Evolutionary conservation across 768 basidiomycete species (phyloP), one percentile per base, ranked within the genome.

Genomic region (Termitomyces sp.): DNA sequence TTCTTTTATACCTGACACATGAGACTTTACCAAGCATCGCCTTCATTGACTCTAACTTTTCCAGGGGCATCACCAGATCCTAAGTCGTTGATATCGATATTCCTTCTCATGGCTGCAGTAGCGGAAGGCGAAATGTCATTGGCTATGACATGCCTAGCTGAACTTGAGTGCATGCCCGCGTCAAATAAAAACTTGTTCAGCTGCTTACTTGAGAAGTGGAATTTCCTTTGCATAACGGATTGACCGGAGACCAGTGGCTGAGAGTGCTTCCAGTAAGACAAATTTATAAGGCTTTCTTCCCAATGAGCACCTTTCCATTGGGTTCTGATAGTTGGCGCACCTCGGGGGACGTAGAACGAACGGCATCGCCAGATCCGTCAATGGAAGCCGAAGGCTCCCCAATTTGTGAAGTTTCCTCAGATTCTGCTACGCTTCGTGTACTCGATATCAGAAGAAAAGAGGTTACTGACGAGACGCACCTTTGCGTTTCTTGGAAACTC

Each of bases 201-300:
- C 13, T 50, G 59, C 85, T 70, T 52, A 97, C 96, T 86, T 91
- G 58, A 93, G 82, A 46, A 89, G 81, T 1, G 95, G 94, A 9
- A 99, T 94, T 74, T 99, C 97, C 66, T 97, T 94, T 0, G 95
- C 96, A 71, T 98, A 99, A 38, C 97, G 91, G 56, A 99, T 97
- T 1, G 95, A 89, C 7, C 97, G 87, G 30, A 99, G 80, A 33
- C 97, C 97, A 0, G 96, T 98, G 0, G 97, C 97, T 18, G 95
- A 95, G 35, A 99, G 83, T 0, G 95, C 93, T 73, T 99, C 97
- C 10, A 99, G 79, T 18, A 97, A 80, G 18, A 87, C 85, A 64
- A 95, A 83, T 64, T 83, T 87, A 63, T 86, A 79, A 0, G 85
- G 81, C 66, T 67, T 53, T 43, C 18, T 32, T 43, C 18, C 13